phyloP scores from a whole-genome alignment of 1,284 basidiomycete species.

The Mixia osmundae region DNA sequence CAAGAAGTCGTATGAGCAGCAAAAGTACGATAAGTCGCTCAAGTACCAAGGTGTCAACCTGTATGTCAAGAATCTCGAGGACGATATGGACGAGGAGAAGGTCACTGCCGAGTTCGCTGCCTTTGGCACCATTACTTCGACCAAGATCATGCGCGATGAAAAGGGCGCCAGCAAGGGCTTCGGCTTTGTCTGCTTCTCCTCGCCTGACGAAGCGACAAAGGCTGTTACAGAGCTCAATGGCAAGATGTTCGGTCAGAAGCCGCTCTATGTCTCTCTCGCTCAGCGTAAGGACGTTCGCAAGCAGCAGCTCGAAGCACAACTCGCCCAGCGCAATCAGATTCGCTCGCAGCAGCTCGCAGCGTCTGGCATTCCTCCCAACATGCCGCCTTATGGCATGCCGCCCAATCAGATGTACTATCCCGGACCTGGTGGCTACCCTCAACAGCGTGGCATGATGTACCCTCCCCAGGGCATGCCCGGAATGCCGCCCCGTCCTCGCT shows the following conservation, averaged over 20 bases:
- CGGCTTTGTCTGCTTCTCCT: conserved; percentile 97
- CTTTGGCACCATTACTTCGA: conserved; percentile 90
- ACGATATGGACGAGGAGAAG: conserved; percentile 57
- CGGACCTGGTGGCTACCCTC: conserved; percentile 39
- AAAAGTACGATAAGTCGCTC: conserved; percentile 90
- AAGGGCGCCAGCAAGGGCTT: conserved; percentile 81
- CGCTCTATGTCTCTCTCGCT: conserved; percentile 93
- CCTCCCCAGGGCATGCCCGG: conserved; percentile 26
- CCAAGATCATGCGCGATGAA: conserved; percentile 98
- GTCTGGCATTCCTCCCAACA: conserved; percentile 15
- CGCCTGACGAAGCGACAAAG: conserved; percentile 97
- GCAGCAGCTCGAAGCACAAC: conserved; percentile 96
- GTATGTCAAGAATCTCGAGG: conserved; percentile 82
- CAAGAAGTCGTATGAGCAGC: conserved; percentile 77
- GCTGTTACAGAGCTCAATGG: conserved; percentile 99
- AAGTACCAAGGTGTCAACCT: conserved; percentile 99
- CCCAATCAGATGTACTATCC: conserved; percentile 25
- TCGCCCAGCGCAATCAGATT: conserved; percentile 85
- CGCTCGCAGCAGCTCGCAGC: conserved; percentile 52
- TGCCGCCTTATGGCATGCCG: conserved; percentile 15
- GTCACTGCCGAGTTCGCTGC: conserved; percentile 87
- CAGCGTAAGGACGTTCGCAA: conserved; percentile 95
- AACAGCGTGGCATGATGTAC: conserved; percentile 41
- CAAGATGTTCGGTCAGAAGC: conserved; percentile 98
- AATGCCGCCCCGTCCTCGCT: conserved; percentile 41